Conservation (phyloP, 768 basidiomycete genomes). For the Omphalotus guepiniiformis region DNA sequence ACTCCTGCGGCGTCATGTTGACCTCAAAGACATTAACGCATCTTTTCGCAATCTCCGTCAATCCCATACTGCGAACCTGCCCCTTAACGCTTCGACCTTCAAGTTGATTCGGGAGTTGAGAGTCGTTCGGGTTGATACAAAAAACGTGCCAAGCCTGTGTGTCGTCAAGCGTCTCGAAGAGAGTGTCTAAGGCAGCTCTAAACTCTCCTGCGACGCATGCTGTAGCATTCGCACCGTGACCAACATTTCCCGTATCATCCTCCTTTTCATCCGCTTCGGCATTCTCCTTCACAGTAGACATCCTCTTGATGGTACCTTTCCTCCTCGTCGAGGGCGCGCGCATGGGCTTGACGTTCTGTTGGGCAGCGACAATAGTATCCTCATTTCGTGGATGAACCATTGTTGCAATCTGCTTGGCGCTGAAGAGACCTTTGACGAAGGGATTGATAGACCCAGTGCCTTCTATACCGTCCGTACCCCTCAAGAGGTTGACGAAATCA, state of each 20-base stretch:
- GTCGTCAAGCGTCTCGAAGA: constrained; percentile 86
- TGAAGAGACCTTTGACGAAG: constrained; percentile 89
- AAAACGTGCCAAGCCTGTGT: constrained; percentile 90
- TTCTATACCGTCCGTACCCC: constrained; percentile 64
- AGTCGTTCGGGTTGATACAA: constrained; percentile 93
- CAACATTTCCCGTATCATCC: constrained; percentile 16
- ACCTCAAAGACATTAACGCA: constrained; percentile 72
- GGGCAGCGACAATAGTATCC: constrained; percentile 92
- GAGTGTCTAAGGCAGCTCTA: constrained; percentile 74
- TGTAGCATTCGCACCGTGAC: constrained; percentile 35
- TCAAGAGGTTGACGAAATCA: constrained; percentile 86
- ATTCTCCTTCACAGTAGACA: constrained; percentile 47
- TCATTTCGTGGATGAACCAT: constrained; percentile 90
- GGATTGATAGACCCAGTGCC: constrained; percentile 81
- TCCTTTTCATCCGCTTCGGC: constrained; percentile 42
- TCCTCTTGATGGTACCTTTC: constrained; percentile 67
- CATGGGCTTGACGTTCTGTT: constrained; percentile 93
- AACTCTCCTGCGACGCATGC: constrained; percentile 85
- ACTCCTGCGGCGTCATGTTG: constrained; percentile 82
- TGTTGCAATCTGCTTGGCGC: constrained; percentile 83
- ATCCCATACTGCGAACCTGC: constrained; percentile 78
- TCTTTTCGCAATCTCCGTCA: constrained; percentile 73
- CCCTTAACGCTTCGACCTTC: constrained; percentile 91
- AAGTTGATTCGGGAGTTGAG: constrained; percentile 89
- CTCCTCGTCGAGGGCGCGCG: constrained; percentile 86